Base-by-base conservation (phyloP, 2,329 filamentous ascomycete genomes). In the Diaporthe vaccinii region DNA sequence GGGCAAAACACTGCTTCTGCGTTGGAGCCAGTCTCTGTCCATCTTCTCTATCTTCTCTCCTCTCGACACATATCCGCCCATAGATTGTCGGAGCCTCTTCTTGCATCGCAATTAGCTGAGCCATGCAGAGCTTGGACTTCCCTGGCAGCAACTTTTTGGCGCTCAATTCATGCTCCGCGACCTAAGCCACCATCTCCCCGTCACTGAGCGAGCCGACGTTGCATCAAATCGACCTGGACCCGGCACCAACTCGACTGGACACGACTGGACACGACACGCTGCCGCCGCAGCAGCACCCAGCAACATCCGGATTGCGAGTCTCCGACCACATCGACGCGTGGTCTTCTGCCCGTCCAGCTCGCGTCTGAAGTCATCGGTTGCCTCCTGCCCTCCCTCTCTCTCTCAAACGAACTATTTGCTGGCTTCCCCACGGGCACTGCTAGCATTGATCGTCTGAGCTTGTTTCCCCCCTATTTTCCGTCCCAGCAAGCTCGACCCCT, bases 371-470 rank as follows among this genome's bases (percentile, higher is more conserved):
- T 69, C 65, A 69, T 69, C 49, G 65, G 65, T 34, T 69, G 65
- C 65, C 65, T 69, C 65, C 17, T 22, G 65, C 49, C 17, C 22
- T 39, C 49, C 17, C 22, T 39, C 34, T 69, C n/a, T 69, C n/a
- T 55, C 14, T 25, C 31, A 39, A 53, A 68, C 62, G 22, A 14
- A 14, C 46, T 25, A 22, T 8, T 20, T 55, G 12, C n/a, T 6
- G n/a, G 41, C 22, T 65, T 49, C 61, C 61, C 61, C 61, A 65
- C 61, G 61, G 46, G 49, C 31, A 69, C 46, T 34, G 49, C 34
- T 69, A 55, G 65, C 65, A 69, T 69, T 69, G 65, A 69, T 69
- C 65, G 65, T 69, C 65, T 69, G 49, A 69, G 65, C 65, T 69
- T 69, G 22, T 28, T 28, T 3, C 44, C 62, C 65, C 49, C 49